phyloP scores from a whole-genome alignment of 2,329 filamentous ascomycete species.

The Diaporthe eres region DNA sequence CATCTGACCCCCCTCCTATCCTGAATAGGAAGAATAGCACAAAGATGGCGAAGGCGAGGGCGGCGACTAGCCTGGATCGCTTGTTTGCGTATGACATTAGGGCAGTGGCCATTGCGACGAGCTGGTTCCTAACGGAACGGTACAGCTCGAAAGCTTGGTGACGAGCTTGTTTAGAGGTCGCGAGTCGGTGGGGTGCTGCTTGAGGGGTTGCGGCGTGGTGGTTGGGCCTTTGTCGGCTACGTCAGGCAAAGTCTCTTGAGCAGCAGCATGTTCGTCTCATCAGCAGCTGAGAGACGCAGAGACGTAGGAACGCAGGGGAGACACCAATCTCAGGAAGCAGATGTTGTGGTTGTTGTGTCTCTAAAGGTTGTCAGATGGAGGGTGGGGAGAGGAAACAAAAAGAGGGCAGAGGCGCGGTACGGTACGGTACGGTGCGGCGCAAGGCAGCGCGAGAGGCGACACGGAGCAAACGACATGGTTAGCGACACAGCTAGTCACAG shows the following conservation, averaged over 20 bases:
- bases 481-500: neutral
- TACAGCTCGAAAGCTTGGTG: constrained; percentile 8
- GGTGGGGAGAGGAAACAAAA: neutral
- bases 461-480: constrained; percentile 2
- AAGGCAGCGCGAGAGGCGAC: neutral
- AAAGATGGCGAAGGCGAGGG: constrained; percentile 32
- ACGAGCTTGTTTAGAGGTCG: constrained; percentile 9
- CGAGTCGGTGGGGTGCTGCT: neutral
- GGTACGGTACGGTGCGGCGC: neutral
- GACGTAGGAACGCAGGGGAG: neutral
- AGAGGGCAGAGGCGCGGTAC: neutral
- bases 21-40: constrained; percentile 35
- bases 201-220: neutral
- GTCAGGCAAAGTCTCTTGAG: neutral
- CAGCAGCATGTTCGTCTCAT: constrained; percentile 25
- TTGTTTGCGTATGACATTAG: constrained; percentile 37
- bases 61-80: constrained; percentile 35
- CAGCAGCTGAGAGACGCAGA: neutral
- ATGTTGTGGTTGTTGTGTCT: neutral
- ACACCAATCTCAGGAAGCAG: neutral
- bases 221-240: constrained; percentile 16
- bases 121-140: constrained; percentile 1
- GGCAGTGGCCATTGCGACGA: constrained; percentile 37
- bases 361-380: neutral
- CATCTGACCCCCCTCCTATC: constrained; percentile 9